Evolutionary conservation across 441 rosid species (phyloP).

Genomic region (Bocquillonia castaneifolia): DNA sequence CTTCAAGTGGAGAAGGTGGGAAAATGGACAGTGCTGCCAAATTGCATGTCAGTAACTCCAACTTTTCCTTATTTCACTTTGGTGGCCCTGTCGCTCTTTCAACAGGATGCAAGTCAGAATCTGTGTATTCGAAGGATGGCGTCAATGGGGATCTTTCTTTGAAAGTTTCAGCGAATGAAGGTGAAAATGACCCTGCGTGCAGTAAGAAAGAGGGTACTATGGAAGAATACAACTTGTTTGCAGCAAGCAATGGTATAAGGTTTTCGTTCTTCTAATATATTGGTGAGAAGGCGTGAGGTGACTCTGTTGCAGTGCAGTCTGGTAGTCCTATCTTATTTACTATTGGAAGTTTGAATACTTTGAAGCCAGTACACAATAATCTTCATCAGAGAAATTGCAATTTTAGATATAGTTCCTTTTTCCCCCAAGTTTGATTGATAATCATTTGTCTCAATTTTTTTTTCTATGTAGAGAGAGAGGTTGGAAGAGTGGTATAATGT

Average conservation of each 20-base stretch:
- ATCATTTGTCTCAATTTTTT: slow-evolving; percentile 30
- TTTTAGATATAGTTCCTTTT: slow-evolving; percentile 30
- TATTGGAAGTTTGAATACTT: slow-evolving; percentile 41
- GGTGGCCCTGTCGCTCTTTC: slow-evolving; percentile 79
- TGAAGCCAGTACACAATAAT: slow-evolving; percentile 45
- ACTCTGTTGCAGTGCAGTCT: slow-evolving; percentile 30
- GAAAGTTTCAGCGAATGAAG: slow-evolving; percentile 44
- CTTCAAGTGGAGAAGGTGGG: slow-evolving; percentile 31
- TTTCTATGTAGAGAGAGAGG: slow-evolving; percentile 33
- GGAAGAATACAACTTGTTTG: slow-evolving; percentile 93
- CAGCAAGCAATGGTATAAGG: slow-evolving; percentile 56
- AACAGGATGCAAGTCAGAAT: slow-evolving; percentile 40
- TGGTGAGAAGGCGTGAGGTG: slow-evolving; percentile 28
- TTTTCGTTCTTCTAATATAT: slow-evolving; percentile 59
- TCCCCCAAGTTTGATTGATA: slow-evolving; percentile 34
- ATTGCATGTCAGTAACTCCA: slow-evolving; percentile 29
- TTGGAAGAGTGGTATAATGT: slow-evolving; percentile 34
- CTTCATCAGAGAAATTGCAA: slow-evolving; percentile 37
- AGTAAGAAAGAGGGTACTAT: slow-evolving; percentile 42
- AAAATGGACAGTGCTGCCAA: slow-evolving; percentile 31
- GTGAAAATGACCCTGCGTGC: slow-evolving; percentile 41
- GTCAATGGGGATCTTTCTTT: slow-evolving; percentile 43
- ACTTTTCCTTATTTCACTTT: slow-evolving; percentile 87
- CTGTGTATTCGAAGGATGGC: slow-evolving; percentile 39
- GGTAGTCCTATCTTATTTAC: slow-evolving; percentile 35